Base-by-base conservation (phyloP, 495 filamentous ascomycete species). In the Talaromyces liani region DNA sequence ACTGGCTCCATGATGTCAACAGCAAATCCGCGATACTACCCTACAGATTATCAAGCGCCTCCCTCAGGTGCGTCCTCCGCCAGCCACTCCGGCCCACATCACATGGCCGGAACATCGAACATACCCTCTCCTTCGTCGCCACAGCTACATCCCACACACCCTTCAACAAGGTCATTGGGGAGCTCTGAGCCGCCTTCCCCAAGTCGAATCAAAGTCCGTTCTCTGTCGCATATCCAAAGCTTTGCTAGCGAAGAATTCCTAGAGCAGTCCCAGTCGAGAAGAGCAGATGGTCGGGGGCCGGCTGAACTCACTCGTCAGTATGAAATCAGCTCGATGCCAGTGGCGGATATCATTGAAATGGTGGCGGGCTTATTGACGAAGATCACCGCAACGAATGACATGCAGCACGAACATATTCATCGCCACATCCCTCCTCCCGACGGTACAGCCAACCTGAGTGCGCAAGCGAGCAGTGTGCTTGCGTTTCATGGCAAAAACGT, bases 401-500 rank as follows among this genome's bases (percentile, higher is more conserved):
- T 86, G 36, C 93, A 97, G 68, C 92, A 97, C 75, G 92, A 97
- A 70, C 83, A 88, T 64, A 67, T 90, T 39, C 88, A 92, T 71
- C 79, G 87, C 58, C 83, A 88, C 62, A 85, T 91, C 64, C 87
- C 90, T 18, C 79, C 85, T 9, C 75, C 85, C 14, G 87, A 91
- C 58, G 85, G 84, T 10, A 82, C 86, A 4, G 72, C 80, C 29
- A 83, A 83, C 45, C 82, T 96, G 69, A 92, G 84, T 69, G 86
- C 86, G 10, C 85, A 95, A 65, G 91, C 92, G 60, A 91, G 87
- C 58, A 96, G 91, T 62, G 94, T 99, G 2, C 85, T 99, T 10
- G 95, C 94, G n/a, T 99, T 99, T 69, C 94, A 99, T 73, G 94
- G 94, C 27, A 99, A 98, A 77, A 99, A 99, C 65, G 91, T 98